These are phyloP conservation scores for Bipolaris gigantea DNA, from an alignment of 2,329 filamentous ascomycete species.

Conservation along the genomic window DNA sequence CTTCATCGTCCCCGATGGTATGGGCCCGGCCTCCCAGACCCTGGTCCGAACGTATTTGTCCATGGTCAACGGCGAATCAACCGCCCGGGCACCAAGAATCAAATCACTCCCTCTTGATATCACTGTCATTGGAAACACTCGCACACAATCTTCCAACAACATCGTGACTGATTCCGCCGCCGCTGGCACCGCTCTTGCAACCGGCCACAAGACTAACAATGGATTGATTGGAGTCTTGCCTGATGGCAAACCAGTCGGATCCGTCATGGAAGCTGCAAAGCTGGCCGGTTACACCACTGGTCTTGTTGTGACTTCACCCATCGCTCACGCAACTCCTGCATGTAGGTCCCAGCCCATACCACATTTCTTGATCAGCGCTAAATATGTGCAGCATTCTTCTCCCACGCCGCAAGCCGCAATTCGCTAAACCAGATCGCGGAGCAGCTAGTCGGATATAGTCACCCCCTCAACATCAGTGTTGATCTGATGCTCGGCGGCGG, in stretches of 20 bases:
- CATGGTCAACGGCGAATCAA: slow-evolving; percentile 22
- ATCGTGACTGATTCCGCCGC: slow-evolving; percentile 49
- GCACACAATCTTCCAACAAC: slow-evolving; percentile 34
- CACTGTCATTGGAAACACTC: slow-evolving; percentile 27
- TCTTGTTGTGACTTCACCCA: slow-evolving; percentile 49
- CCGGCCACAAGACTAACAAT: slow-evolving; percentile 48
- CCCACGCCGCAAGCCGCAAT: slow-evolving; percentile 42
- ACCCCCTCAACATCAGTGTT: slow-evolving; percentile 46
- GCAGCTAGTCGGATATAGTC: slow-evolving; percentile 46
- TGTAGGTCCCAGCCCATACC: slow-evolving; percentile 5
- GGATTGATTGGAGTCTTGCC: slow-evolving; percentile 41
- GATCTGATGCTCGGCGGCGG: slow-evolving; percentile 49
- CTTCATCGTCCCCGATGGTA: slow-evolving; percentile 31
- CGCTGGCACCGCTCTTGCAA: slow-evolving; percentile 47
- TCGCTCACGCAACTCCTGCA: slow-evolving; percentile 32
- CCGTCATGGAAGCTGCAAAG: slow-evolving; percentile 48
- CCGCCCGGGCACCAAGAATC: slow-evolving; percentile 20
- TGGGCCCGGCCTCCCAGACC: slow-evolving; percentile 28
- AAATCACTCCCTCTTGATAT: slow-evolving; percentile 23
- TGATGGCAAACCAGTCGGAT: slow-evolving; percentile 42
- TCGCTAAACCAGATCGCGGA: slow-evolving; percentile 45
- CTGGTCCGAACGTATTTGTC: slow-evolving; percentile 28
- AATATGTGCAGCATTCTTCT: slow-evolving; percentile 28
- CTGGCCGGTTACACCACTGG: slow-evolving; percentile 47
- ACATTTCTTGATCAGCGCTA: not conserved